Conservation (phyloP, 164 flowering plant species). For the Kingdonia uniflora region DNA sequence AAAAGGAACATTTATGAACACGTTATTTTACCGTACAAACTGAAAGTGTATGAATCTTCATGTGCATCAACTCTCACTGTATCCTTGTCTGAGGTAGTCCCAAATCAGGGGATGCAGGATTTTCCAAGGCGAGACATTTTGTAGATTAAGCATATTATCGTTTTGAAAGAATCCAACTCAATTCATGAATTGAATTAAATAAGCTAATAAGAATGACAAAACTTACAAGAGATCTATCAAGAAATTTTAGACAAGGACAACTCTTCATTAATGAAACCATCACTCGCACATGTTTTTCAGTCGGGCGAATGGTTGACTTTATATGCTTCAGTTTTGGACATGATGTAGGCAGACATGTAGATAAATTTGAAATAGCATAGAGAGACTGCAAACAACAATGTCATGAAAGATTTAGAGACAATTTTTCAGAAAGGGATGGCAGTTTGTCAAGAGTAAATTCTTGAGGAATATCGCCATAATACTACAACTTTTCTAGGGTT, state of each 20-base stretch:
- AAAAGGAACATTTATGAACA: no score
- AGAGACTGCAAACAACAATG: neutral
- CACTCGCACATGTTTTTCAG: neutral
- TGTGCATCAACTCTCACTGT: no score
- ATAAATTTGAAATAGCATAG: neutral
- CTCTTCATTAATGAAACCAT: neutral
- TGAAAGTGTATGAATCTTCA: no score
- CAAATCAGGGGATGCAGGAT: no score
- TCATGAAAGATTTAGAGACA: neutral
- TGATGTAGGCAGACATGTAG: neutral
- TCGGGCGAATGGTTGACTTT: neutral
- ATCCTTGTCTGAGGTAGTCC: no score
- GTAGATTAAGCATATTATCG: neutral
- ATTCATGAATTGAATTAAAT: neutral
- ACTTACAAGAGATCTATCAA: neutral
- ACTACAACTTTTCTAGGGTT: neutral
- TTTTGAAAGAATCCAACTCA: neutral
- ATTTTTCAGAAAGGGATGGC: neutral
- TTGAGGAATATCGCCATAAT: neutral
- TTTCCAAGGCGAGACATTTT: no score
- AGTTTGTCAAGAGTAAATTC: neutral
- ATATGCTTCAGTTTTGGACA: neutral
- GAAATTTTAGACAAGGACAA: neutral
- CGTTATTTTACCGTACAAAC: no score
- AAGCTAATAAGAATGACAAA: neutral